These are phyloP conservation scores for Carallia pectinifolia DNA, from an alignment of 345 rosid genomes.

Conservation along the genomic window DNA sequence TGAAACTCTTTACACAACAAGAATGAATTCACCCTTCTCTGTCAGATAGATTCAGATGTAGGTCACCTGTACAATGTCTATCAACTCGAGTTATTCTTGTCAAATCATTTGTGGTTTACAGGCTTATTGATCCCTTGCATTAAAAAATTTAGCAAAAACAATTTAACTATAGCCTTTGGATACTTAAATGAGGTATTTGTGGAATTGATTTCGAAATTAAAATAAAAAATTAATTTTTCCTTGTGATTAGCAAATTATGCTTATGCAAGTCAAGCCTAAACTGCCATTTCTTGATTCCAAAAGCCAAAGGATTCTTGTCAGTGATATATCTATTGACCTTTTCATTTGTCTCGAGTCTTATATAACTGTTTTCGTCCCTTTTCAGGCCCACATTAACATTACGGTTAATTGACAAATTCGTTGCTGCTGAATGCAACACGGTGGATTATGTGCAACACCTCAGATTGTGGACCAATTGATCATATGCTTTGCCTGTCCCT, in stretches of 20 bases:
- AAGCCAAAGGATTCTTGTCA: slow-evolving; percentile 1
- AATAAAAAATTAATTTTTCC: no score
- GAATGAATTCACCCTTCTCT: no score
- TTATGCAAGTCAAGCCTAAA: background rate
- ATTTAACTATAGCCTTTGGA: no score
- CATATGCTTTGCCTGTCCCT: background rate
- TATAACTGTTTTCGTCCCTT: background rate
- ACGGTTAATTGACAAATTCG: background rate
- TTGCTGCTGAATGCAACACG: background rate
- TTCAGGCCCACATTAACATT: background rate
- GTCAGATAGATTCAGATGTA: no score
- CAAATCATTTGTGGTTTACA: no score
- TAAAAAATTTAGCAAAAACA: no score
- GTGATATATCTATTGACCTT: background rate
- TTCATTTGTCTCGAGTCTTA: background rate
- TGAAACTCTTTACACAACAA: no score
- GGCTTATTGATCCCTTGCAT: no score
- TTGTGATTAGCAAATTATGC: background rate
- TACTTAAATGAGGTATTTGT: no score
- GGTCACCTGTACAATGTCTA: no score
- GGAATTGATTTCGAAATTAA: no score
- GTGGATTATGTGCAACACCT: background rate
- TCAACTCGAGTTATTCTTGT: no score
- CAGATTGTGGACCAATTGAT: background rate
- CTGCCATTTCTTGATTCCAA: background rate